Conservation (phyloP, 2,329 filamentous ascomycete genomes). For the Simplicillium sp. region DNA sequence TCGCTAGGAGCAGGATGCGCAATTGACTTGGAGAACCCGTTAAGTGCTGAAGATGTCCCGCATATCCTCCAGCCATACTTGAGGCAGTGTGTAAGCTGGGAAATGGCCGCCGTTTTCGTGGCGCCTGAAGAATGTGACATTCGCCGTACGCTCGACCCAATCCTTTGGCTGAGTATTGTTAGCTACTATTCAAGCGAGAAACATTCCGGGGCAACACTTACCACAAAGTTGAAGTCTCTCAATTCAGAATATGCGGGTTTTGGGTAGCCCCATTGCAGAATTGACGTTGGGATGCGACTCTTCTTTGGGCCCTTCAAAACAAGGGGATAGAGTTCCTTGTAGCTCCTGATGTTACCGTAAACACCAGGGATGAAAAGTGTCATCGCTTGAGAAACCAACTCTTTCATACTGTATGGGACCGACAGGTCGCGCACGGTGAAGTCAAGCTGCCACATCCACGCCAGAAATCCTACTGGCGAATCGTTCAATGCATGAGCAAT, state of each 20-base stretch:
- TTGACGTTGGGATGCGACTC: neutral
- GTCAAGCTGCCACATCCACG: conserved; percentile 3
- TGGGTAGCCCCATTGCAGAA: conserved; percentile 1
- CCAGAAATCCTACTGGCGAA: conserved; percentile 1
- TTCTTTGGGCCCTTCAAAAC: neutral
- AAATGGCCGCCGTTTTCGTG: conserved; percentile 1
- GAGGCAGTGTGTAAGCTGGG: neutral
- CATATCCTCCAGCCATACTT: neutral
- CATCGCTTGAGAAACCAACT: conserved; percentile 1
- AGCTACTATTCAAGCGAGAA: neutral
- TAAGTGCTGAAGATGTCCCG: neutral
- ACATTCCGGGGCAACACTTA: neutral
- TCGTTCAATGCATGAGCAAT: conserved; percentile 1
- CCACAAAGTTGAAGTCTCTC: neutral
- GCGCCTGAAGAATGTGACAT: conserved; percentile 1
- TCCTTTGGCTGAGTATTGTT: neutral
- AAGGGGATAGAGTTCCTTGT: neutral
- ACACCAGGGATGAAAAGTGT: neutral
- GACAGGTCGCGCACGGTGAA: neutral
- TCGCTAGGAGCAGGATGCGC: no score
- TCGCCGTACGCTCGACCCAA: conserved; percentile 1
- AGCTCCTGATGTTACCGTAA: conserved; percentile 1
- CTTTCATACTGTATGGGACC: neutral
- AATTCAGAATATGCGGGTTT: neutral
- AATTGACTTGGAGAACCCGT: neutral